Base-by-base conservation (phyloP, 139 green algal genomes). In the Chlamydomonas incerta region DNA sequence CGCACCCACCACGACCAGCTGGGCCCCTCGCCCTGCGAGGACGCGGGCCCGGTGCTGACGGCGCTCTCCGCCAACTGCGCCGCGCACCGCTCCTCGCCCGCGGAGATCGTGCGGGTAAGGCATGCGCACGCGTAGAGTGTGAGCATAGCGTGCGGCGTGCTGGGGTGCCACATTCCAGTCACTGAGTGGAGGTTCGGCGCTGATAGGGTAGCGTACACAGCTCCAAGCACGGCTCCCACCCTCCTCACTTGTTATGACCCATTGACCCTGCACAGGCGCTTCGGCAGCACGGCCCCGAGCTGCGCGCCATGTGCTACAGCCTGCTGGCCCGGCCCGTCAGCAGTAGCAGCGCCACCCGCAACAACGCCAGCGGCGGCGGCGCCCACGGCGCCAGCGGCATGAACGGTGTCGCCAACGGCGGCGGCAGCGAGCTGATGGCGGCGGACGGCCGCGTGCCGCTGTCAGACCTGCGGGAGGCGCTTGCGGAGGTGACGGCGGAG, bases 11-110 rank as follows among this genome's bases (percentile, higher is more conserved):
- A 90, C 52, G 72, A 80, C 69, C 26, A 10, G 21, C 79, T 90
- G 80, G 86, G 86, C 0, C 80, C 79, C 28, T 84, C 80, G 0
- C n/a, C 71, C 15, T 90, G 86, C 55, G 86, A 90, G 72, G 86
- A 90, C 66, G 86, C 33, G 28, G 46, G 20, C 15, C 76, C 85
- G 17, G 28, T 89, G 35, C 41, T 86, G 57, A n/a, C 41, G 75
- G 72, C 74, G 52, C 76, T 89, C 57, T 35, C 55, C 52, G 34
- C 57, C 76, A 89, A 89, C 55, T 69, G 80, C 50, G 75, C 71
- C 37, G 82, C 71, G 34, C 35, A 55, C 41, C 66, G 80, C 47
- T 33, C 47, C 20, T 66, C 82, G 47, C 31, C 73, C 9, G 52
- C 26, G 24, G 62, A 82, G 62, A 81, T 88, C 28, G 72, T 88